These are phyloP conservation scores for Cucumis hystrix DNA, from an alignment of 306 rosid genomes.

Conservation along the genomic window DNA sequence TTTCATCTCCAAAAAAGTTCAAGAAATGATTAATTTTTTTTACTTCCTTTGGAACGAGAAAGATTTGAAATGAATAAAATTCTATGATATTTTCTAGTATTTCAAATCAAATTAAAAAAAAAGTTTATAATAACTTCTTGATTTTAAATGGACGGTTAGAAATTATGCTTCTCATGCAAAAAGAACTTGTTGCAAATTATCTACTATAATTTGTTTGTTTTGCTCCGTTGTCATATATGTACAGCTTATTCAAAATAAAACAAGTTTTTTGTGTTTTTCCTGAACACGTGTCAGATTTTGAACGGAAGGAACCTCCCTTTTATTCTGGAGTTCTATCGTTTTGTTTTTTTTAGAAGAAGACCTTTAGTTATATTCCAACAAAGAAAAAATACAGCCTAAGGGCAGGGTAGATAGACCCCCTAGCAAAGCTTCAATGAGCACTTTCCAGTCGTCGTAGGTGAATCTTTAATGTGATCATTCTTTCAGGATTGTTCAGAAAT, in stretches of 20 bases:
- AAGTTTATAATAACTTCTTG: neutral
- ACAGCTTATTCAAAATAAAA: neutral
- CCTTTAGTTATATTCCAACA: no score
- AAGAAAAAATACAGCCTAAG: no score
- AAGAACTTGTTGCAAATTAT: neutral
- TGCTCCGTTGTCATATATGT: neutral
- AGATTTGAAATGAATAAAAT: neutral
- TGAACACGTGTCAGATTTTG: neutral
- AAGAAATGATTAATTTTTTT: no score
- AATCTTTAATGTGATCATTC: constrained; percentile 12
- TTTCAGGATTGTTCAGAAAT: constrained; percentile 89
- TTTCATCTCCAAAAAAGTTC: neutral
- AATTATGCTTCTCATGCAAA: neutral
- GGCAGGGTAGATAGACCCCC: no score
- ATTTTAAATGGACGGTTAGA: neutral
- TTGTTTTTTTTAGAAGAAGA: no score
- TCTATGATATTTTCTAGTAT: neutral
- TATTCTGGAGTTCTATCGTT: neutral
- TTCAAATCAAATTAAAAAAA: neutral
- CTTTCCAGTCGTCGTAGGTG: neutral
- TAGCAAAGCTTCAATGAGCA: no score
- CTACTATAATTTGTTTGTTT: neutral
- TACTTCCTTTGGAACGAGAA: no score
- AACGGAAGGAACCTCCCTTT: neutral
- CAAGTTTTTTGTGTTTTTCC: neutral